A percentile compares a stretch with the other conserved stretches of the same genome.
These are phyloP conservation scores for Penicillium longicatenatum DNA, from an alignment of 495 filamentous ascomycete species.

Conservation along the genomic window DNA sequence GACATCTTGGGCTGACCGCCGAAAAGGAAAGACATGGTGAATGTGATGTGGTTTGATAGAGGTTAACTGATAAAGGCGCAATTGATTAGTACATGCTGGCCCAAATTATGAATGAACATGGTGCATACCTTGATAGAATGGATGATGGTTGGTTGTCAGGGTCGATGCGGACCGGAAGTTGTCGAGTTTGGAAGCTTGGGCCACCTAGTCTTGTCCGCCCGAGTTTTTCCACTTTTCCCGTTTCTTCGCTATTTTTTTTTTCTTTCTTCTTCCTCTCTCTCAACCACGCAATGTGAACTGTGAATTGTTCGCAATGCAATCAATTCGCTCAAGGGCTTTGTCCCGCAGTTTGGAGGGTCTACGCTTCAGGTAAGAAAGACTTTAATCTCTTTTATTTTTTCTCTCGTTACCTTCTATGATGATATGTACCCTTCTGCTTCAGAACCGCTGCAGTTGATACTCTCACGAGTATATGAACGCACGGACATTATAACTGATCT, in stretches of 20 bases:
- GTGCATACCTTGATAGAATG: conserved; percentile 6
- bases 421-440: conserved; percentile 49
- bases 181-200: conserved; percentile 37
- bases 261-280: conserved; percentile 19
- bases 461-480: conserved; percentile 44
- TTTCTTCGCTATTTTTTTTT: conserved; percentile 21
- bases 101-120: background rate
- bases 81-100: conserved; percentile 1
- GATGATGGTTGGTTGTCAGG: conserved; percentile 10
- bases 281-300: conserved; percentile 26
- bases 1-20: conserved; percentile 82
- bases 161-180: conserved; percentile 18
- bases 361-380: conserved; percentile 38
- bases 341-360: conserved; percentile 29
- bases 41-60: conserved; percentile 8
- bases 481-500: conserved; percentile 30
- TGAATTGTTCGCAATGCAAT: conserved; percentile 32
- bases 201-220: conserved; percentile 20
- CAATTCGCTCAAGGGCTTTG: conserved; percentile 39
- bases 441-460: conserved; percentile 98
- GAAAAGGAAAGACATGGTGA: conserved; percentile 93
- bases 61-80: conserved; percentile 2
- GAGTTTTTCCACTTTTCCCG: conserved; percentile 26
- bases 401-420: conserved; percentile 37
- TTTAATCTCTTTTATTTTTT: conserved; percentile 13